Base-by-base conservation (phyloP, 73 alveolate genomes). In the Blepharisma japonicum region DNA sequence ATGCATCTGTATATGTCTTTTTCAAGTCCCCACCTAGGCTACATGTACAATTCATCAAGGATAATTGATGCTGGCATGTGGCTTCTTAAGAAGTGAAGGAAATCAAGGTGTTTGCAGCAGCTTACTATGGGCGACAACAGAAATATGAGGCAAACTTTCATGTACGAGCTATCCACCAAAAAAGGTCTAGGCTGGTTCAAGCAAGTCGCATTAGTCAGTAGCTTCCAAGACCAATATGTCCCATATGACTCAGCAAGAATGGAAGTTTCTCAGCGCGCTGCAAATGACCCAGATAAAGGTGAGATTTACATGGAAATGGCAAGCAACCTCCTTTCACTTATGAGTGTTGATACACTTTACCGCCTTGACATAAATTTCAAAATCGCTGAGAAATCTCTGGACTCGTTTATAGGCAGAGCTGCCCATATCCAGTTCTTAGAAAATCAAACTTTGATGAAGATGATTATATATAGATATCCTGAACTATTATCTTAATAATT, bases 341-440 rank as follows among this genome's bases (percentile, higher is more conserved):
- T 96, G 66, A 78, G 85, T 18, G 88, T 87, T 42, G 92, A 85
- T 77, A 46, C 91, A 55, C 87, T 95, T 21, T 89, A 86, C 90
- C 77, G 99, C 77, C 86, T 95, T 47, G 99, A 95, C 83, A 98
- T 96, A 70, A 96, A 96, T 87, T 96, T 95, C 86, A 91, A 87
- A 71, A 96, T 95, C 32, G 89, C 91, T 39, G 98, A 87, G 68
- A 87, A 90, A 79, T 66, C 7, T 38, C 14, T 39, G 68, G 99
- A 98, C 84, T 86, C 98, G 61, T 93, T 96, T 91, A 96, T 98
- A 49, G 99, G 99, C 39, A 90, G 99, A 78, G 98, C 99, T n/a
- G 99, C 99, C 42, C 99, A 98, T 85, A 98, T 98, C 56, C 99
- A 97, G 86, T 98, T 98, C 84, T 79, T 98, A 55, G 99, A 98